Evolutionary conservation across 1,139 yeast species (phyloP), one percentile per base, ranked within the genome.

Genomic region (Lodderomyces jiufengensis): DNA sequence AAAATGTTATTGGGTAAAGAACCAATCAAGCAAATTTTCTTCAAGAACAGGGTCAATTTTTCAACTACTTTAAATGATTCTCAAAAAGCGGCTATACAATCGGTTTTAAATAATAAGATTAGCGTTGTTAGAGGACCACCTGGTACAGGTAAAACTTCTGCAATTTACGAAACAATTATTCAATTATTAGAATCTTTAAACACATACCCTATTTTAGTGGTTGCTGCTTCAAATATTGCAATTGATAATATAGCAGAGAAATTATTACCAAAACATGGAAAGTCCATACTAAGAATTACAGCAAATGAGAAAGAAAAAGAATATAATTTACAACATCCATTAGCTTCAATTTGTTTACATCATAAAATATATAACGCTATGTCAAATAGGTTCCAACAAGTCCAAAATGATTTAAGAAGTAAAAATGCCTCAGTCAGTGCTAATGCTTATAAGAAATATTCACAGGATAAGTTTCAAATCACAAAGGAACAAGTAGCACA

Each of bases 171-270:
- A 54, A 76, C 81, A 39, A 76, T 82, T 41, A 57, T 78, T 39
- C 86, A 81, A 51, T 59, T 81, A 42, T 60, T 79, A 29, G 71
- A 69, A 29, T 72, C 74, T 34, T 62, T 76, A 45, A 69, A 74
- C 46, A 72, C 80, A 0, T 76, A 63, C 47, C 88, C 90, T 3
- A 78, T 81, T 28, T 62, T 80, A 40, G 86, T 82, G 36, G 86
- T 80, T 36, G 88, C 90, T 0, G 84, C 86, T 0, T 80, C 87
- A 1, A 81, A 81, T 49, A 78, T 81, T 51, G 88, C 90, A 2
- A 80, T 81, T 48, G 90, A 81, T 52, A 81, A 81, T 47, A 80
- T 81, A 54, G 88, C 87, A 0, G 88, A 81, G 49, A 80, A 81
- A 49, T 62, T 81, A 41, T 51, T 76, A 51, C 37, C 50, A 9